phyloP scores from a whole-genome alignment of 75 land plant genomes.

The Cupressus sempervirens region DNA sequence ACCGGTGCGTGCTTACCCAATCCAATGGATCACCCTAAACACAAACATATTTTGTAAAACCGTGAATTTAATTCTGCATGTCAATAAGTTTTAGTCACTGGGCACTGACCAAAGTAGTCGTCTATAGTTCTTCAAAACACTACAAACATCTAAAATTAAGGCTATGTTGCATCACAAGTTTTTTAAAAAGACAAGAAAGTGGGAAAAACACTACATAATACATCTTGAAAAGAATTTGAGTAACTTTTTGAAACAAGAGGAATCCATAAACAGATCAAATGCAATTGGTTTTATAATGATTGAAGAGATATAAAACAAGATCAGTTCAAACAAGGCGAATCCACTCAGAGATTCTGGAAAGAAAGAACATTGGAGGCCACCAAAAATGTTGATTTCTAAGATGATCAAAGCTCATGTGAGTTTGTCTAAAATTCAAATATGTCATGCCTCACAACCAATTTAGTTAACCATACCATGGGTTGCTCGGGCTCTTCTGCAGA shows the following conservation, averaged over 20 bases:
- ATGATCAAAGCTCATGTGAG: background rate
- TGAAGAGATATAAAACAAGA: background rate
- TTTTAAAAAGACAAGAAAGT: background rate
- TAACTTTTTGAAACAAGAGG: background rate
- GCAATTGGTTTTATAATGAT: background rate
- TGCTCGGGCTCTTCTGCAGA: background rate
- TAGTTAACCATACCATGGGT: background rate
- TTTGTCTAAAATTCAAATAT: background rate
- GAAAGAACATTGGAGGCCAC: background rate
- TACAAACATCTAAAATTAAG: background rate
- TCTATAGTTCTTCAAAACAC: background rate
- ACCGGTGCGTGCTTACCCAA: conserved; percentile 89
- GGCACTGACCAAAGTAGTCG: background rate
- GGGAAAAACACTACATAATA: background rate
- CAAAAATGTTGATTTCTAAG: no score
- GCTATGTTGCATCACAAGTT: background rate
- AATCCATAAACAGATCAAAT: background rate
- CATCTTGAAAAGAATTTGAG: background rate
- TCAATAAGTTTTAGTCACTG: background rate
- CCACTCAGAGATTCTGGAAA: background rate
- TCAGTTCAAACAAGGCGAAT: background rate
- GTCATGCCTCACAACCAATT: background rate
- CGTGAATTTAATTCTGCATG: background rate
- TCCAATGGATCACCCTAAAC: conserved; percentile 73
- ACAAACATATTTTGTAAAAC: background rate